Evolutionary conservation across 1,284 basidiomycete species (phyloP).

Genomic region (Ustilago sp.): DNA sequence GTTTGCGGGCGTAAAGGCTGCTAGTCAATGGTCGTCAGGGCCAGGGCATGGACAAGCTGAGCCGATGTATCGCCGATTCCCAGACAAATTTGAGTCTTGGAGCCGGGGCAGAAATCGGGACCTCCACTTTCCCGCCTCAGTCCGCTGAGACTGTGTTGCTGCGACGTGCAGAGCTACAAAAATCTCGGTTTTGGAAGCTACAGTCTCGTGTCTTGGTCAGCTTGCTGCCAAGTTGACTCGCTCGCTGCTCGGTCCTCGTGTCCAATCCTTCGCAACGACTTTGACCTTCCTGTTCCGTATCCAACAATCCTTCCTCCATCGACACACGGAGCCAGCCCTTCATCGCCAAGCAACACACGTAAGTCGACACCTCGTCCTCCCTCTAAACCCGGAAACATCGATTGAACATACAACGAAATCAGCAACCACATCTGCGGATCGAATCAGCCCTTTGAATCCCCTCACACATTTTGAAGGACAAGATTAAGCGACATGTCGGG

Average conservation of each 20-base stretch:
- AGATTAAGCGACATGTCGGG: constrained; percentile 30
- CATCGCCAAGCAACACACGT: too few relatives aligned
- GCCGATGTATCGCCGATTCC: background rate
- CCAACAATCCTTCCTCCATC: too few relatives aligned
- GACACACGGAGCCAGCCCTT: too few relatives aligned
- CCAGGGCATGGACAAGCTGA: too few relatives aligned
- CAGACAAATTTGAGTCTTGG: background rate
- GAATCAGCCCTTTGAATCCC: background rate
- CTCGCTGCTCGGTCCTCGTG: background rate
- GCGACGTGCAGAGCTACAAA: background rate
- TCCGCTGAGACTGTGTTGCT: background rate
- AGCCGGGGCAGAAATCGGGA: background rate
- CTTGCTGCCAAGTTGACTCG: constrained; percentile 3
- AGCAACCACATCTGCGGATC: background rate
- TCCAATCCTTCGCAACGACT: background rate
- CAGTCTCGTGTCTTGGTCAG: constrained; percentile 19
- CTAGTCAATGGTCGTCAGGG: too few relatives aligned
- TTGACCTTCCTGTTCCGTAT: background rate
- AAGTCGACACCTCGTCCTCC: background rate
- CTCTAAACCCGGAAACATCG: too few relatives aligned
- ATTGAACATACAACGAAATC: too few relatives aligned
- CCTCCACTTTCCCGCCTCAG: background rate
- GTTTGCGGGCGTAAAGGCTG: too few relatives aligned
- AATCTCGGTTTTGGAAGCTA: background rate
- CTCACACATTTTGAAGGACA: background rate